Percentiles rank a stretch among this genome's conserved stretches.
phyloP scores from a whole-genome alignment of 2,329 filamentous ascomycete genomes.

The Aureobasidium pullulans region DNA sequence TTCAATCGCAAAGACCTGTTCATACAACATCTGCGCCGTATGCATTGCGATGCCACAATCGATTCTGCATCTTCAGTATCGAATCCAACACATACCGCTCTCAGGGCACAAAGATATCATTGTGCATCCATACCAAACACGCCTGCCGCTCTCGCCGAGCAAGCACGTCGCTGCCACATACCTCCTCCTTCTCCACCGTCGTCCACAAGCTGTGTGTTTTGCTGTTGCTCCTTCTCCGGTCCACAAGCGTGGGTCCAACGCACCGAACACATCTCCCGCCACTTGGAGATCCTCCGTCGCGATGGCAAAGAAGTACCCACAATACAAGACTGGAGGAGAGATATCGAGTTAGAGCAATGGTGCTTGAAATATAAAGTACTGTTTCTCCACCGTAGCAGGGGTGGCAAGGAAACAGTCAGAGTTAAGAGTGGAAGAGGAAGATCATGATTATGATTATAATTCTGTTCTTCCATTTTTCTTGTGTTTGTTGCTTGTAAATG shows the following conservation, averaged over 20 bases:
- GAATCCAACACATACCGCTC: constrained; percentile 18
- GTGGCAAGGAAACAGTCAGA: background rate
- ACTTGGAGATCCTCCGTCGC: constrained; percentile 57
- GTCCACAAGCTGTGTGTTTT: constrained; percentile 58
- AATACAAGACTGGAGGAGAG: constrained; percentile 29
- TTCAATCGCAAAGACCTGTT: constrained; percentile 94
- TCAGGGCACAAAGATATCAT: constrained; percentile 11
- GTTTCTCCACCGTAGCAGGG: constrained; percentile 3
- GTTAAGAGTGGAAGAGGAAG: background rate
- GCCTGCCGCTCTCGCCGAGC: constrained; percentile 35
- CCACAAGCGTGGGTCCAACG: constrained; percentile 65
- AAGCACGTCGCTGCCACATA: constrained; percentile 52
- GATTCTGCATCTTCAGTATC: constrained; percentile 29
- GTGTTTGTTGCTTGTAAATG: background rate
- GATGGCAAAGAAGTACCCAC: constrained; percentile 26
- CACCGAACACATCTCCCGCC: constrained; percentile 81
- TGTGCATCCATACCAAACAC: background rate
- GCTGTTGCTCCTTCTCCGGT: constrained; percentile 56
- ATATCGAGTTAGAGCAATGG: constrained; percentile 31
- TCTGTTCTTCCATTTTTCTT: background rate
- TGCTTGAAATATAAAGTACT: constrained; percentile 34
- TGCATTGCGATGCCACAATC: constrained; percentile 51
- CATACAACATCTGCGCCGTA: constrained; percentile 77
- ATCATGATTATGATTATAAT: background rate
- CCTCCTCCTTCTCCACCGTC: constrained; percentile 56